Percentiles rank a stretch among this genome's conserved stretches.
Evolutionary conservation across 1,139 yeast species (phyloP).

Genomic region (Pichia cactophila): DNA sequence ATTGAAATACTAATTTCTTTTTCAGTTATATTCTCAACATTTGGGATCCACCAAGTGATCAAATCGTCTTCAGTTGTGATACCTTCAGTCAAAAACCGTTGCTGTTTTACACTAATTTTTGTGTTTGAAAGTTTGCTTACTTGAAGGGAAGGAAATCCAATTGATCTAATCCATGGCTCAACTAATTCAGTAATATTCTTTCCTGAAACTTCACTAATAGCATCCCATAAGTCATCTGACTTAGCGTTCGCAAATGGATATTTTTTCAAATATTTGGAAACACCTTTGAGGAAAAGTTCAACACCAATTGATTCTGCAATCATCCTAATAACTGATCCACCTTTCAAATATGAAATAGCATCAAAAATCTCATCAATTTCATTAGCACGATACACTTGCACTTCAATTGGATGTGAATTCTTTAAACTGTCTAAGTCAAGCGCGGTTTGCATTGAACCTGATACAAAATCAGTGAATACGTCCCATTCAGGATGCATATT

Average conservation of each 20-base stretch:
- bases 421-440: slow-evolving; percentile 45
- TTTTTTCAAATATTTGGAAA: slow-evolving; percentile 42
- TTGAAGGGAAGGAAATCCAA: slow-evolving; percentile 44
- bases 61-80: slow-evolving; percentile 33
- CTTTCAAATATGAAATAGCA: slow-evolving; percentile 48
- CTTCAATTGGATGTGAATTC: slow-evolving; percentile 53
- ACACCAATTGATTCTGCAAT: slow-evolving; percentile 45
- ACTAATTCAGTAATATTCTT: slow-evolving; percentile 39
- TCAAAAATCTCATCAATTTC: slow-evolving; percentile 55
- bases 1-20: slow-evolving; percentile 13
- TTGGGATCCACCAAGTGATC: slow-evolving; percentile 63
- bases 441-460: slow-evolving; percentile 45
- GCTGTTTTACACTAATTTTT: slow-evolving; percentile 40
- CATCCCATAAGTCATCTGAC: slow-evolving; percentile 45
- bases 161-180: slow-evolving; percentile 46
- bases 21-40: slow-evolving; percentile 28
- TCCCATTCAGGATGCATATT: slow-evolving; percentile 51
- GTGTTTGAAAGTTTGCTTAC: slow-evolving; percentile 27
- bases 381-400: slow-evolving; percentile 45
- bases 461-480: slow-evolving; percentile 46
- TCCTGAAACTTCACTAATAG: slow-evolving; percentile 40
- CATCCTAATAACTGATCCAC: slow-evolving; percentile 50
- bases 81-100: slow-evolving; percentile 49
- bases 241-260: slow-evolving; percentile 47
- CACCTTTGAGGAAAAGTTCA: slow-evolving; percentile 45